These are phyloP conservation scores for Botrytis medusae DNA, from an alignment of 2,329 filamentous ascomycete species.

Conservation along the genomic window DNA sequence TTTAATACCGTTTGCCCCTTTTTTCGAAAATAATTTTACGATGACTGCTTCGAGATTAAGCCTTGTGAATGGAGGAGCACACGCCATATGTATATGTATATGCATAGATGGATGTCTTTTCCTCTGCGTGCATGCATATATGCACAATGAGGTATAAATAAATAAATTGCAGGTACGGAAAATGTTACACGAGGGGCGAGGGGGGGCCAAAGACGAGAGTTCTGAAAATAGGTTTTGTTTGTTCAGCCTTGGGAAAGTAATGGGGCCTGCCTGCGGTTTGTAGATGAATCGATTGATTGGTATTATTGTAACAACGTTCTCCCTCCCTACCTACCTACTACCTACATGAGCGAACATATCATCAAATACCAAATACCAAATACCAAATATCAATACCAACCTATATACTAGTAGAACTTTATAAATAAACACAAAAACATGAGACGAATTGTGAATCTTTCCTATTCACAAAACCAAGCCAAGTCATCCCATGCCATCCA, in stretches of 20 bases:
- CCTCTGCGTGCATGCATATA: not conserved
- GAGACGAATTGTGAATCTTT: too few species aligned
- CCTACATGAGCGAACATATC: not conserved
- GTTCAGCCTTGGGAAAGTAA: not conserved
- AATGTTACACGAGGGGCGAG: not conserved
- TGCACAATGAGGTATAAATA: constrained; percentile 11
- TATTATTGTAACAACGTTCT: too few species aligned
- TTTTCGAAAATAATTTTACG: not conserved
- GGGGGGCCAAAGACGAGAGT: not conserved
- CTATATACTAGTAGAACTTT: too few species aligned
- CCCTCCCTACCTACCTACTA: too few species aligned
- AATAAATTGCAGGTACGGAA: not conserved
- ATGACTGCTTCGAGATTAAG: not conserved
- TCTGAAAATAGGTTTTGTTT: not conserved
- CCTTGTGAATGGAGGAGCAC: not conserved
- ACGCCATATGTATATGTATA: not conserved
- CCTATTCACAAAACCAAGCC: too few species aligned
- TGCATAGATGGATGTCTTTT: not conserved
- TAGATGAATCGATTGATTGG: not conserved
- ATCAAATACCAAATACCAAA: too few species aligned
- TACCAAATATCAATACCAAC: too few species aligned
- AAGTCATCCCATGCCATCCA: too few species aligned
- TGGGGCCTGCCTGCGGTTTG: not conserved
- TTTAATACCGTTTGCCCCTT: not conserved
- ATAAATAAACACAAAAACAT: too few species aligned